Conservation (phyloP, 139 green algal species). For the Chlorella sp. region DNA sequence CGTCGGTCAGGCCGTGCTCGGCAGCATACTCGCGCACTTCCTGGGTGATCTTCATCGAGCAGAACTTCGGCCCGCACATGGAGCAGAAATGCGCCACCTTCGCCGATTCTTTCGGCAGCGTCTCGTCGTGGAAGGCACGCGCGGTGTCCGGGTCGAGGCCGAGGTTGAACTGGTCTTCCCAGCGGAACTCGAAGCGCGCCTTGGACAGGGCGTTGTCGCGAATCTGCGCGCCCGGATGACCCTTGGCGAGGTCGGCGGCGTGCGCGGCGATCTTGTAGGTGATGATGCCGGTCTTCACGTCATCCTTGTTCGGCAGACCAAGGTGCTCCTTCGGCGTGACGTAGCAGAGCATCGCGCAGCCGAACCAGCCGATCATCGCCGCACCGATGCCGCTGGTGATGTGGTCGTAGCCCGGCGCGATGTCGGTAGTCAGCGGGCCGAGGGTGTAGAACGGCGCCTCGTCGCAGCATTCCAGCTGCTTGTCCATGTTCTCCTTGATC, state of each 20-base stretch:
- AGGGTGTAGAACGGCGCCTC: slow-evolving; percentile 98
- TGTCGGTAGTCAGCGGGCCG: slow-evolving; percentile 94
- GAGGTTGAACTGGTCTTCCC: slow-evolving; percentile 93
- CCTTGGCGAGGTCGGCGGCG: slow-evolving; percentile 95
- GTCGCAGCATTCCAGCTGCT: slow-evolving; percentile 86
- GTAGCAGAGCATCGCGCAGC: slow-evolving; percentile 95
- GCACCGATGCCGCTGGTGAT: slow-evolving; percentile 97
- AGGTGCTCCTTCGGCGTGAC: slow-evolving; percentile 99
- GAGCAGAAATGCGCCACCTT: slow-evolving; percentile 77
- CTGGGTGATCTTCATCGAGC: slow-evolving; percentile 89
- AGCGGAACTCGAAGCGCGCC: slow-evolving; percentile 97
- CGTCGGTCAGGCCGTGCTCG: too few relatives aligned
- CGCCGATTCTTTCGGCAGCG: slow-evolving; percentile 81
- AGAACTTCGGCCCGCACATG: slow-evolving; percentile 97
- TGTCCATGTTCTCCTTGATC: slow-evolving; percentile 95
- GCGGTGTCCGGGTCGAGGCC: slow-evolving; percentile 92
- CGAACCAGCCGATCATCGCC: slow-evolving; percentile 91
- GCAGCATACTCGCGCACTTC: slow-evolving; percentile 79
- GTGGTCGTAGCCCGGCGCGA: slow-evolving; percentile 98
- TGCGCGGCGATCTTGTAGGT: slow-evolving; percentile 99
- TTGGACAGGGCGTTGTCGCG: slow-evolving; percentile 92
- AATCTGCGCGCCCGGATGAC: slow-evolving; percentile 83
- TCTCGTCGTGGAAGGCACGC: slow-evolving; percentile 86
- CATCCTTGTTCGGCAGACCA: slow-evolving; percentile 90
- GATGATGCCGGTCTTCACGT: slow-evolving; percentile 93